These are phyloP conservation scores for Dictyostelium discoideum DNA, from an alignment of 78 protist species.

Conservation along the genomic window DNA sequence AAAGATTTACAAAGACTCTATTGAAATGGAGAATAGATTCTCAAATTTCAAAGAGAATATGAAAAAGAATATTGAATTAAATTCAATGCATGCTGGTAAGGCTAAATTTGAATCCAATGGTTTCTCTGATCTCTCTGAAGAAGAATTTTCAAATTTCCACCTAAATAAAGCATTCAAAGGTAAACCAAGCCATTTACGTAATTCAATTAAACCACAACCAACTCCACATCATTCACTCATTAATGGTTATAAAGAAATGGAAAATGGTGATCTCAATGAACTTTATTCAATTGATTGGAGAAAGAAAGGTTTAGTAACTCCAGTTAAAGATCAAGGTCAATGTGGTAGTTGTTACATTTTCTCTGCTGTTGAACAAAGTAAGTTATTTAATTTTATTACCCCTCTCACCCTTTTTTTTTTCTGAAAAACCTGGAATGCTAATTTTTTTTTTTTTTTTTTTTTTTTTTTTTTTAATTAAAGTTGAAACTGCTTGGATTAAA, in stretches of 20 bases:
- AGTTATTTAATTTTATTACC: not conserved
- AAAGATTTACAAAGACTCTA: not conserved
- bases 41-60: slow-evolving; percentile 17
- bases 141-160: slow-evolving; percentile 5
- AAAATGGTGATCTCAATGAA: not conserved
- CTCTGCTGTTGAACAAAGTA: slow-evolving; percentile 5
- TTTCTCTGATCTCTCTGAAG: slow-evolving; percentile 68
- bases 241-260: not conserved
- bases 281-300: slow-evolving; percentile 44
- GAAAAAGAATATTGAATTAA: not conserved
- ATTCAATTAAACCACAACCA: not conserved
- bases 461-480: slow-evolving; percentile 14
- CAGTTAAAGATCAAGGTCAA: slow-evolving; percentile 68
- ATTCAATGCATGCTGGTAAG: not conserved
- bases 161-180: not conserved
- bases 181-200: not conserved
- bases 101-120: slow-evolving; percentile 45
- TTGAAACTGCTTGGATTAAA: slow-evolving; percentile 48
- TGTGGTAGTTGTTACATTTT: slow-evolving; percentile 56
- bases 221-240: not conserved
- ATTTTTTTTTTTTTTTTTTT: not conserved
- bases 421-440: not conserved
- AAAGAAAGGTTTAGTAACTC: slow-evolving; percentile 71
- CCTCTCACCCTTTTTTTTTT: too few relatives aligned
- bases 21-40: slow-evolving; percentile 9